Conservation (phyloP, 768 basidiomycete species). For the Boletus sp. region DNA sequence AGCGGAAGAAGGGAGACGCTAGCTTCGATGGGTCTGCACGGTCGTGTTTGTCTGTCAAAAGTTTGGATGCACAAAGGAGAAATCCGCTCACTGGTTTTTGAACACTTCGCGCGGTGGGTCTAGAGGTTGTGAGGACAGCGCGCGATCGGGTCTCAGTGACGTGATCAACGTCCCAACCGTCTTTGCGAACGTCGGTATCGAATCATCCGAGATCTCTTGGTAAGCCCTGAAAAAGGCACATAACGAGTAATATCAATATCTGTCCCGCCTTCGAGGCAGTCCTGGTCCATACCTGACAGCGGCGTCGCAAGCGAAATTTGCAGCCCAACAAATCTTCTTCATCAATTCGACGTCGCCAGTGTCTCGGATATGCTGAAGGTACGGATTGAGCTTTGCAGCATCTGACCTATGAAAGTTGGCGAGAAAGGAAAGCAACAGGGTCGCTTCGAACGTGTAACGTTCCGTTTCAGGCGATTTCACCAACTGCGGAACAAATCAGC, state of each 20-base stretch:
- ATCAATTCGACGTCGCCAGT: constrained; percentile 50
- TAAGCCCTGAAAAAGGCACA: constrained; percentile 45
- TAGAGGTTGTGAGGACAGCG: constrained; percentile 44
- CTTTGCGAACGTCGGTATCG: constrained; percentile 47
- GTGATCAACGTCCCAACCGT: constrained; percentile 52
- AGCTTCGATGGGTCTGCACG: constrained; percentile 59
- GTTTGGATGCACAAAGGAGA: not conserved
- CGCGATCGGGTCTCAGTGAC: constrained; percentile 54
- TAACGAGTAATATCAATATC: not conserved
- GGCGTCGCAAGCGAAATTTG: constrained; percentile 49
- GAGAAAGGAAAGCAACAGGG: constrained; percentile 58
- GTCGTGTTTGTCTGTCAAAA: not conserved
- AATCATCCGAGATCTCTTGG: constrained; percentile 53
- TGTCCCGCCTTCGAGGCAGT: not conserved
- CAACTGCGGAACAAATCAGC: constrained; percentile 38
- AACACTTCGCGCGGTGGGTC: constrained; percentile 54
- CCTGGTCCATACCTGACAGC: constrained; percentile 45
- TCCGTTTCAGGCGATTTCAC: constrained; percentile 55
- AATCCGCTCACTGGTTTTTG: constrained; percentile 49
- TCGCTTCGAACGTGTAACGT: constrained; percentile 57
- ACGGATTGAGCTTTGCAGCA: constrained; percentile 66
- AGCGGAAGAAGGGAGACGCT: constrained; percentile 57
- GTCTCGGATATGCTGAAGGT: constrained; percentile 51
- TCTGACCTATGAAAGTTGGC: constrained; percentile 75
- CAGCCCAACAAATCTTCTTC: constrained; percentile 56